phyloP scores from a whole-genome alignment of 495 filamentous ascomycete species.

The Hypoxylon lenormandii region DNA sequence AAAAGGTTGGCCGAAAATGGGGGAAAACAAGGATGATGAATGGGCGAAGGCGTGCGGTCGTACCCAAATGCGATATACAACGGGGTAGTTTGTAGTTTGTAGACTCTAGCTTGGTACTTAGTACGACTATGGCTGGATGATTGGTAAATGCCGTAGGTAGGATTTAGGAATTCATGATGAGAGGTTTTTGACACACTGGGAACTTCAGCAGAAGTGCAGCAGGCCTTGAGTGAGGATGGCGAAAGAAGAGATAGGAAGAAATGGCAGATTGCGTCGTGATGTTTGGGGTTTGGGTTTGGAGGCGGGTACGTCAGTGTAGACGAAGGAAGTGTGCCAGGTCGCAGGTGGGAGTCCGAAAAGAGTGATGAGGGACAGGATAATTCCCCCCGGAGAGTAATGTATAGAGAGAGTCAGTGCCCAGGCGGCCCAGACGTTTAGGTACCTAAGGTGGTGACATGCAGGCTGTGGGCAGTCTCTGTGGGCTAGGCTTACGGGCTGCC shows the following conservation, averaged over 20 bases:
- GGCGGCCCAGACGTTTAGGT: not conserved
- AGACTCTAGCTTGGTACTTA: constrained; percentile 22
- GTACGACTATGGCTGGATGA: not conserved
- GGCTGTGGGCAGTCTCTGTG: not conserved
- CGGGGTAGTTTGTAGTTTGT: constrained; percentile 13
- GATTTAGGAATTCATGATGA: constrained; percentile 46
- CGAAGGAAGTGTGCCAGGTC: constrained; percentile 25
- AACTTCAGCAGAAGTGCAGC: constrained; percentile 3
- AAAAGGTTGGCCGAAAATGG: constrained; percentile 41
- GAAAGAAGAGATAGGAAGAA: constrained; percentile 11
- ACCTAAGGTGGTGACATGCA: constrained; percentile 28
- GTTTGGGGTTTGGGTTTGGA: constrained; percentile 42
- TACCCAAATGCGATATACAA: constrained; percentile 49
- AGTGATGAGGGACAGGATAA: constrained; percentile 40
- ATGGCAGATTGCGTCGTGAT: constrained; percentile 36
- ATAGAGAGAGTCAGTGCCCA: constrained; percentile 12
- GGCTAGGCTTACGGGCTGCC: not conserved
- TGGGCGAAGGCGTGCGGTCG: constrained; percentile 35
- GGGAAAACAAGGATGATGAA: constrained; percentile 45
- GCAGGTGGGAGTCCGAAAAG: constrained; percentile 13
- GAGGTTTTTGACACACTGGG: not conserved
- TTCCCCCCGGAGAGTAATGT: not conserved
- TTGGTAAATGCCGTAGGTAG: not conserved
- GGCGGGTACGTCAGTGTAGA: constrained; percentile 45
- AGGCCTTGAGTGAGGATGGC: constrained; percentile 1